These are phyloP conservation scores for Miscanthus lutarioriparius DNA, from an alignment of 176 grass and related monocot species.

Conservation along the genomic window DNA sequence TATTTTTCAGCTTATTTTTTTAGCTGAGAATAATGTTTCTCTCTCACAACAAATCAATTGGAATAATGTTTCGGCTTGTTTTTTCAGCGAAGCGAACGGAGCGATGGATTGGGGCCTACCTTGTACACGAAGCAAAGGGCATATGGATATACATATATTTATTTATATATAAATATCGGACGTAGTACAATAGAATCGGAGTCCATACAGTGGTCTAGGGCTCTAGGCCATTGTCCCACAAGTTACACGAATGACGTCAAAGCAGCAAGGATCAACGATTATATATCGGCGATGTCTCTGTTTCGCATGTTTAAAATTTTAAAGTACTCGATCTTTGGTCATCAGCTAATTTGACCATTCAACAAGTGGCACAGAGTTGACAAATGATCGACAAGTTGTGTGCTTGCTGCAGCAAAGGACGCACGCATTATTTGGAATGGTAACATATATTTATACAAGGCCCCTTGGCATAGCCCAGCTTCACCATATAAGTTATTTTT, in stretches of 20 bases:
- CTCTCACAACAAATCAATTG: no score
- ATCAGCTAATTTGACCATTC: not conserved
- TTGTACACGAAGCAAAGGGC: slow-evolving; percentile 22
- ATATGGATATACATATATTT: not conserved
- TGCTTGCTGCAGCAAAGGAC: slow-evolving; percentile 22
- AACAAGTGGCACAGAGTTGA: slow-evolving; percentile 16
- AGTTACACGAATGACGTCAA: slow-evolving; percentile 26
- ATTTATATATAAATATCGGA: not conserved
- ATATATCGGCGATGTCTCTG: not conserved
- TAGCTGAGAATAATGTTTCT: no score
- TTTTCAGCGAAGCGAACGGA: no score
- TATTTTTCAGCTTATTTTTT: no score
- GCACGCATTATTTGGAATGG: slow-evolving; percentile 1
- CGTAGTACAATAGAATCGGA: no score
- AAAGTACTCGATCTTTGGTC: not conserved
- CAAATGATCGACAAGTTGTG: not conserved
- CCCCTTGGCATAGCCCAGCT: no score
- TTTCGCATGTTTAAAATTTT: not conserved
- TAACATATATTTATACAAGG: not conserved
- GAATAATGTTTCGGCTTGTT: no score
- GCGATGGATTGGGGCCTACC: not conserved
- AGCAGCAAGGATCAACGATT: not conserved
- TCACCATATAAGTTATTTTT: no score
- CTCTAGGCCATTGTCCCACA: slow-evolving; percentile 5
- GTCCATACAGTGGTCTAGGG: not conserved